Percentiles rank a stretch among this genome's conserved stretches.
Conservation (phyloP, 768 basidiomycete genomes). For the Sporobolomyces pararoseus region DNA sequence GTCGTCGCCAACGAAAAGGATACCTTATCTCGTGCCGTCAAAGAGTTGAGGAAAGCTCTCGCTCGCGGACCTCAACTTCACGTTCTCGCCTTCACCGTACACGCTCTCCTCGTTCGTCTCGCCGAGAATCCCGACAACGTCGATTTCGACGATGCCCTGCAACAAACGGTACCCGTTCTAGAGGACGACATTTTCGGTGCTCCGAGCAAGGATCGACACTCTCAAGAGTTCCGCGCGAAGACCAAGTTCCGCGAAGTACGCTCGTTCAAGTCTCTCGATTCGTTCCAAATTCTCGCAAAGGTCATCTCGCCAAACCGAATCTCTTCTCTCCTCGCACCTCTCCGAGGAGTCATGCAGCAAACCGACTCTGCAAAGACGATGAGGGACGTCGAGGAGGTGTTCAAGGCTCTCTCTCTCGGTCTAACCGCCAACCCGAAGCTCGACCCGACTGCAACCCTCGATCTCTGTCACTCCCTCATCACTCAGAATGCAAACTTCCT, state of each 20-base stretch:
- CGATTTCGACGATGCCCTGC: constrained; percentile 70
- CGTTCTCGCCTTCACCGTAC: constrained; percentile 76
- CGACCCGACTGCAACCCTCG: constrained; percentile 65
- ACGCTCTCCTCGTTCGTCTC: constrained; percentile 75
- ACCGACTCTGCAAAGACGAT: constrained; percentile 75
- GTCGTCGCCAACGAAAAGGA: constrained; percentile 65
- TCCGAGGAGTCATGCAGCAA: constrained; percentile 78
- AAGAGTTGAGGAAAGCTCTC: constrained; percentile 78
- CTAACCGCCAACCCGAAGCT: constrained; percentile 77
- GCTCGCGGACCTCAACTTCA: constrained; percentile 90
- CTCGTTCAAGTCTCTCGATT: constrained; percentile 75
- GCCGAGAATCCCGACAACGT: constrained; percentile 46
- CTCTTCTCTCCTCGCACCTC: constrained; percentile 68
- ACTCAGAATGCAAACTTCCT: constrained; percentile 86
- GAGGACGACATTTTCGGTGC: constrained; percentile 86
- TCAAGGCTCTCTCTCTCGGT: constrained; percentile 75
- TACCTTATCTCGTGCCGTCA: constrained; percentile 68
- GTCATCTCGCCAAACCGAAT: constrained; percentile 72
- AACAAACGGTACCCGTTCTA: constrained; percentile 75
- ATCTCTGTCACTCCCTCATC: constrained; percentile 81
- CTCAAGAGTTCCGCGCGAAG: constrained; percentile 73
- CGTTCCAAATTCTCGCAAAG: constrained; percentile 74
- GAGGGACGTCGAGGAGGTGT: constrained; percentile 79
- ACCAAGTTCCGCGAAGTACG: constrained; percentile 90
- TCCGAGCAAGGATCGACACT: constrained; percentile 79